A percentile compares a stretch with the other conserved stretches of the same genome.
Evolutionary conservation across 1,284 basidiomycete species (phyloP).

Genomic region (Taiwanofungus camphoratus): DNA sequence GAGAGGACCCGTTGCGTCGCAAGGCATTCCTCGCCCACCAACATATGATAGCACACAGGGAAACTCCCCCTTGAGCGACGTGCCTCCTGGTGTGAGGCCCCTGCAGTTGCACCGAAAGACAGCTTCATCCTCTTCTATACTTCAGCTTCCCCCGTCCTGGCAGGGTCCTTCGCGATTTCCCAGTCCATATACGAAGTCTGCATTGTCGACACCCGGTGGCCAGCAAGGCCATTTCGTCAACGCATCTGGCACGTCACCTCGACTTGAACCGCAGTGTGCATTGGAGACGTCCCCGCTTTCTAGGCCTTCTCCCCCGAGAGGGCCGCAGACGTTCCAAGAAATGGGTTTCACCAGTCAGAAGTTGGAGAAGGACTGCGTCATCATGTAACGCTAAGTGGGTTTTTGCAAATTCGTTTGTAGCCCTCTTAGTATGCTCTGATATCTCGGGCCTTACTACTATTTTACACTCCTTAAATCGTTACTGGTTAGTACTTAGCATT

Average conservation of each 20-base stretch:
- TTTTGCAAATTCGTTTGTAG: too few species aligned
- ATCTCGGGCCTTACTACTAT: too few species aligned
- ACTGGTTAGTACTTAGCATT: too few species aligned
- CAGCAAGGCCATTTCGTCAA: neutral
- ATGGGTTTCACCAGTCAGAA: slow-evolving; percentile 82
- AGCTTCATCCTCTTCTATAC: too few species aligned
- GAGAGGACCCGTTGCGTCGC: neutral
- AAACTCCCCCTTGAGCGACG: slow-evolving; percentile 5
- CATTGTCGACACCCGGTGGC: neutral
- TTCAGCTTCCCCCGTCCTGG: slow-evolving; percentile 4
- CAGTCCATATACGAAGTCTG: neutral
- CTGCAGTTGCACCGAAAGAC: too few species aligned
- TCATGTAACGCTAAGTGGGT: slow-evolving; percentile 58
- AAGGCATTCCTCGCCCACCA: neutral
- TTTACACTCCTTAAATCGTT: too few species aligned
- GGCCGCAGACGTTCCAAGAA: slow-evolving; percentile 83
- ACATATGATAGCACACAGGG: neutral
- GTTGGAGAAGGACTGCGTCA: slow-evolving; percentile 74
- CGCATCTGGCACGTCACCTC: neutral
- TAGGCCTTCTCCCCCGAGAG: too few species aligned
- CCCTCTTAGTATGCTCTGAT: too few species aligned
- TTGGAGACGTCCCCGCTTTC: slow-evolving; percentile 5
- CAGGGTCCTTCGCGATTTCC: slow-evolving; percentile 1
- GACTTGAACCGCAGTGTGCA: neutral
- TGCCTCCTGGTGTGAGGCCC: slow-evolving; percentile 14